Percentiles rank a stretch among this genome's conserved stretches.
phyloP scores from a whole-genome alignment of 805 yeast species.

The Ogataea glucozyma region DNA sequence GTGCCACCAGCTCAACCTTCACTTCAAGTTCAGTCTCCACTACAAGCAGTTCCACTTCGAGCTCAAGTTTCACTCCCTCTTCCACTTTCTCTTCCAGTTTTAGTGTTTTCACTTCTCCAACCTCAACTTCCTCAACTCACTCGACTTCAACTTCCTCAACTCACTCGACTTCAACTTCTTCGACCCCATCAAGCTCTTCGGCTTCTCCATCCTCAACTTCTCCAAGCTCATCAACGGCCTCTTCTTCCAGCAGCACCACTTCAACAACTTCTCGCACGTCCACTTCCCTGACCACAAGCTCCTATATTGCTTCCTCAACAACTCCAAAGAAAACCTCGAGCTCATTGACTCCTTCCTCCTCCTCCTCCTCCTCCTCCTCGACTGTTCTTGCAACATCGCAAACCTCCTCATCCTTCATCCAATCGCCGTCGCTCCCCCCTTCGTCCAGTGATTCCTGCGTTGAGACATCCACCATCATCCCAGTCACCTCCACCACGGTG shows the following conservation, averaged over 20 bases:
- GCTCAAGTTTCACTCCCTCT: slow-evolving; percentile 2
- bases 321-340: slow-evolving; percentile 3
- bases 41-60: slow-evolving; percentile 2
- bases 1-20: slow-evolving; percentile 2
- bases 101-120: slow-evolving; percentile 2
- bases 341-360: slow-evolving; percentile 4
- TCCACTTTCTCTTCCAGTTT: slow-evolving; percentile 1
- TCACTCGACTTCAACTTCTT: background rate
- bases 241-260: slow-evolving; percentile 3
- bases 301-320: slow-evolving; percentile 1
- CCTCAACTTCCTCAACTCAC: slow-evolving; percentile 6
- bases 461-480: slow-evolving; percentile 1
- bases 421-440: too few relatives aligned
- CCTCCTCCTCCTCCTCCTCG: slow-evolving; percentile 7
- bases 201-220: slow-evolving; percentile 1
- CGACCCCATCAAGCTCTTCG: background rate
- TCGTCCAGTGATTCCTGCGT: background rate
- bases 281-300: too few relatives aligned
- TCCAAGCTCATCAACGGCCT: background rate
- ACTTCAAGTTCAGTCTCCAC: background rate
- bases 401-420: slow-evolving; percentile 6
- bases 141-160: background rate
- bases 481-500: slow-evolving; percentile 5
- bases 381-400: slow-evolving; percentile 6
- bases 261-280: slow-evolving; percentile 2